Base-by-base conservation (phyloP, 208 protist genomes). In the Trypanosoma melophagium region DNA sequence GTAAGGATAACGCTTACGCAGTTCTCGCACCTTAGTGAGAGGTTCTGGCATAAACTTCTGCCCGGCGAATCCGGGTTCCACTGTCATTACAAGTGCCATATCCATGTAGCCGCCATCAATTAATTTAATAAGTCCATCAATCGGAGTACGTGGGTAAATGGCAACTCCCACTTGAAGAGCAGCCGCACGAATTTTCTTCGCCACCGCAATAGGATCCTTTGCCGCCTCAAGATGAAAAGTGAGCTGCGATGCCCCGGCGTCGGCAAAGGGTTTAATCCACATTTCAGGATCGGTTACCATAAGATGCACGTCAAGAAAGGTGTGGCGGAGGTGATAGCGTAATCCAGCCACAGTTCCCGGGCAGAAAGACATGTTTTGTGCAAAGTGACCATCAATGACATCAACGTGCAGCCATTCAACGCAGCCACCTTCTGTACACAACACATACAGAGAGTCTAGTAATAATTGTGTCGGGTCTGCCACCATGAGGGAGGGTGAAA, bases 11-110 rank as follows among this genome's bases (percentile, higher is more conserved):
- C 68, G 66, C 16, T 53, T 16, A 42, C 96, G 65, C 7, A 98
- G 52, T 22, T 58, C 21, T 4, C 42, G 22, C 7, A 97, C 97
- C 68, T 99, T 99, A 41, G 63, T 44, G 76, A 99, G 86, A 77
- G 86, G 90, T 5, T 97, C 87, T 3, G 49, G 52, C 94, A 99
- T 99, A 74, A 99, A 99, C 12, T 49, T 68, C 74, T 99, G 98
- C 28, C 98, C 98, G 17, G 97, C 98, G 68, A 99, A 99, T 38
- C 98, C 98, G 42, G 98, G 98, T 64, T 98, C 94, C 8, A 99
- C 97, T 10, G 95, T 98, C 93, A 97, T 98, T 14, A 97, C 75
- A 31, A 98, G 77, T 40, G 97, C 76, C 75, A 98, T 96, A 71
- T 98, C 93, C 5, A 98, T 49, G 17, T 38, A 24, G 4, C 66